Evolutionary conservation across 2,329 filamentous ascomycete genomes (phyloP).

Genomic region (Sarocladiaceae sp.): DNA sequence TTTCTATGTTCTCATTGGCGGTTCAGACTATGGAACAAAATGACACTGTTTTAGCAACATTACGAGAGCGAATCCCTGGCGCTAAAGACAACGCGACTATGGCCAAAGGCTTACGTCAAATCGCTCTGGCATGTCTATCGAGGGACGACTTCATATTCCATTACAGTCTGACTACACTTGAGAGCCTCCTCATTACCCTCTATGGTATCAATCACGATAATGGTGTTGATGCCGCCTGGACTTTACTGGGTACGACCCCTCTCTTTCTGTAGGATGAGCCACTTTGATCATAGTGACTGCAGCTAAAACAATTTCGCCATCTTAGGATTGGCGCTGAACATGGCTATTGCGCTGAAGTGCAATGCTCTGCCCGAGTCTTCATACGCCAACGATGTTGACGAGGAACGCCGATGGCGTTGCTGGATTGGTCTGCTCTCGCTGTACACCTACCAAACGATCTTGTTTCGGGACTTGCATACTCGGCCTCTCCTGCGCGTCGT

Average conservation of each 20-base stretch:
- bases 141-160: slow-evolving; percentile 15
- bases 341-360: slow-evolving; percentile 14
- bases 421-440: slow-evolving; percentile 17
- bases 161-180: slow-evolving; percentile 15
- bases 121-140: slow-evolving; percentile 13
- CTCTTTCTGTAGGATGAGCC: slow-evolving; percentile 8
- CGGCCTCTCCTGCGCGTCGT: slow-evolving; percentile 12
- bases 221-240: slow-evolving; percentile 14
- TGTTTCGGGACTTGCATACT: slow-evolving; percentile 15
- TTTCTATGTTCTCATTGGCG: slow-evolving; percentile 14
- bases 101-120: slow-evolving; percentile 10
- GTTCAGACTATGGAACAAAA: slow-evolving; percentile 11
- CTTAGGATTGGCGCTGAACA: slow-evolving; percentile 12
- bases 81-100: not conserved
- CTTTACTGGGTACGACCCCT: slow-evolving; percentile 13
- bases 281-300: too few relatives aligned
- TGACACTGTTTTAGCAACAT: slow-evolving; percentile 12
- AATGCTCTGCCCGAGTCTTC: slow-evolving; percentile 1
- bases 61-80: slow-evolving; percentile 5
- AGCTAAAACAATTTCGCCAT: not conserved
- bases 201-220: slow-evolving; percentile 14
- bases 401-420: slow-evolving; percentile 15
- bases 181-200: slow-evolving; percentile 13
- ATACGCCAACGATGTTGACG: slow-evolving; percentile 10
- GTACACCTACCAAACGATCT: slow-evolving; percentile 14